phyloP scores from a whole-genome alignment of 768 basidiomycete genomes.

The Lactarius psammicola region DNA sequence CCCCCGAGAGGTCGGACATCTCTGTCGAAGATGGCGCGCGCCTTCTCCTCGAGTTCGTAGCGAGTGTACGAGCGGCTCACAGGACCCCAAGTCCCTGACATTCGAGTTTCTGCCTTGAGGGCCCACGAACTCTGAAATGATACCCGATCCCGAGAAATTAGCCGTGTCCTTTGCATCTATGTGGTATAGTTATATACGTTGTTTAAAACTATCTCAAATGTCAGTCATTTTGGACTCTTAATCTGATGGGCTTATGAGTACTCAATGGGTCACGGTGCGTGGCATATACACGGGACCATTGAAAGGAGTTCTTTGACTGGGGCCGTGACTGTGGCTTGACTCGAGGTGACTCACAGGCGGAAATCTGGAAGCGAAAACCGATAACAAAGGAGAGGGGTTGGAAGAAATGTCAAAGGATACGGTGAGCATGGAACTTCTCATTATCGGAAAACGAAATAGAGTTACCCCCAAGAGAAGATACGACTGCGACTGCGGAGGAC shows the following conservation, averaged over 20 bases:
- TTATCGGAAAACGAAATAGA: background rate
- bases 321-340: background rate
- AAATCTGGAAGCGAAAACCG: background rate
- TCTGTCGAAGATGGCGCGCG: constrained; percentile 24
- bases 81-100: constrained; percentile 6
- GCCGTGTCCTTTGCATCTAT: background rate
- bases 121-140: constrained; percentile 11
- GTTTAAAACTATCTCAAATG: constrained; percentile 13
- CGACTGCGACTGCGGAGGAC: constrained; percentile 11
- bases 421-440: background rate
- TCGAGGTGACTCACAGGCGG: background rate
- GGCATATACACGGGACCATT: background rate
- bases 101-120: background rate
- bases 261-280: background rate
- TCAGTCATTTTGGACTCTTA: background rate
- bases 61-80: constrained; percentile 11
- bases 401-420: background rate
- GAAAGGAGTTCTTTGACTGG: background rate
- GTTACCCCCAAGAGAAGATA: background rate
- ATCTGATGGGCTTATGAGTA: background rate
- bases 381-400: background rate
- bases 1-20: constrained; percentile 18
- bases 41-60: constrained; percentile 22
- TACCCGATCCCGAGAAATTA: constrained; percentile 10
- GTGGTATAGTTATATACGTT: constrained; percentile 17